phyloP scores from a whole-genome alignment of 805 yeast genomes.

The Candida oleophila region DNA sequence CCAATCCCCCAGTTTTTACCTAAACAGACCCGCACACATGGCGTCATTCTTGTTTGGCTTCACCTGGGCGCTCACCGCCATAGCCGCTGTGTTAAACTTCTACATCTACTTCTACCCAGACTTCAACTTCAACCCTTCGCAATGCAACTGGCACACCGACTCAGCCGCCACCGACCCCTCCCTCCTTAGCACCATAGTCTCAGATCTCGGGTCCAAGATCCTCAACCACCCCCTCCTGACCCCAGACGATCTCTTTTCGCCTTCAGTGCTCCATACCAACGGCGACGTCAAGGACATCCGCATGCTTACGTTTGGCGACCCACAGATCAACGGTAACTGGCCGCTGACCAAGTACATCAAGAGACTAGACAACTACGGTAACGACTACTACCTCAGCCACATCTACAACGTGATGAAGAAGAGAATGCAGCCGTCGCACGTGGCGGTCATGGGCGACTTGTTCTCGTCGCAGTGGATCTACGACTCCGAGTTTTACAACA shows the following conservation, averaged over 20 bases:
- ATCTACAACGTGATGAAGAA: slow-evolving; percentile 65
- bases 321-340: slow-evolving; percentile 93
- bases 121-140: slow-evolving; percentile 29
- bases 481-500: slow-evolving; percentile 78
- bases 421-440: slow-evolving; percentile 71
- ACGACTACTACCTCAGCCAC: slow-evolving; percentile 87
- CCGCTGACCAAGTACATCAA: slow-evolving; percentile 67
- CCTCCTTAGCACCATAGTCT: background rate
- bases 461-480: slow-evolving; percentile 94
- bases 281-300: slow-evolving; percentile 49
- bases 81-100: slow-evolving; percentile 51
- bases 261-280: slow-evolving; percentile 8
- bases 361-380: slow-evolving; percentile 81
- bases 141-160: slow-evolving; percentile 20
- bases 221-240: background rate
- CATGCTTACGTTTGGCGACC: slow-evolving; percentile 88
- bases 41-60: slow-evolving; percentile 2
- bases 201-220: background rate
- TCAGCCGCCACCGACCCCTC: background rate
- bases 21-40: background rate
- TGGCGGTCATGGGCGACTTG: slow-evolving; percentile 89
- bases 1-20: too few species aligned
- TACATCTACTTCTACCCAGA: slow-evolving; percentile 81
- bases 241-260: background rate
- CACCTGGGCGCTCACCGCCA: slow-evolving; percentile 27